These are phyloP conservation scores for Geoglossum cookeanum DNA, from an alignment of 2,329 filamentous ascomycete genomes.

Conservation along the genomic window DNA sequence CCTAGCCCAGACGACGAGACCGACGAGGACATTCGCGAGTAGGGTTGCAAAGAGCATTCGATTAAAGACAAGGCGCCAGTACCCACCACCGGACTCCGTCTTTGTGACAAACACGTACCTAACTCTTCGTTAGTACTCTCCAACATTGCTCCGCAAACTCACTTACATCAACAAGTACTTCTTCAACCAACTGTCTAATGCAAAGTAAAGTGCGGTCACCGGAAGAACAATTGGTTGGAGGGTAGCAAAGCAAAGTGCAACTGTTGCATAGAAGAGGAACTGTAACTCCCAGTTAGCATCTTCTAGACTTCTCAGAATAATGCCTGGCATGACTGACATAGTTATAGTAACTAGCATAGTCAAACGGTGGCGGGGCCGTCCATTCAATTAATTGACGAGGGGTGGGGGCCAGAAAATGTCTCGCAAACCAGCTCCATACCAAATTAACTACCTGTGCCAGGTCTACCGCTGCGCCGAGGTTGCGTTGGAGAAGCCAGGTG, in stretches of 20 bases:
- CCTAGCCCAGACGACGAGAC: slow-evolving; percentile 53
- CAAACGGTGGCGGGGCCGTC: slow-evolving; percentile 79
- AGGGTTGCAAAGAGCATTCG: slow-evolving; percentile 71
- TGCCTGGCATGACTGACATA: slow-evolving; percentile 27
- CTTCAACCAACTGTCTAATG: slow-evolving; percentile 72
- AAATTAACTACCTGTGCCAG: slow-evolving; percentile 76
- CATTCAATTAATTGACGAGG: slow-evolving; percentile 81
- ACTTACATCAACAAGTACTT: slow-evolving; percentile 72
- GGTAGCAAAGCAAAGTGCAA: slow-evolving; percentile 66
- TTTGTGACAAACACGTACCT: slow-evolving; percentile 82
- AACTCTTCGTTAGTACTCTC: slow-evolving; percentile 6
- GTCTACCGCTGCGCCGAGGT: slow-evolving; percentile 83
- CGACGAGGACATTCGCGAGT: slow-evolving; percentile 60
- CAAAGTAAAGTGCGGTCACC: slow-evolving; percentile 77
- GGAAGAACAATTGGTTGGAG: slow-evolving; percentile 77
- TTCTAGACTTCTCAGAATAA: not conserved
- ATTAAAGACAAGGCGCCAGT: slow-evolving; percentile 85
- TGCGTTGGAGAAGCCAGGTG: slow-evolving; percentile 79
- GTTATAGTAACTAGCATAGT: slow-evolving; percentile 95
- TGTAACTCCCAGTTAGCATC: not conserved
- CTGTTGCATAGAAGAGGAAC: slow-evolving; percentile 83
- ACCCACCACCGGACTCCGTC: slow-evolving; percentile 82
- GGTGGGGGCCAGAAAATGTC: slow-evolving; percentile 72
- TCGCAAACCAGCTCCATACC: slow-evolving; percentile 64
- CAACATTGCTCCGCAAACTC: not conserved